Conservation (phyloP, 73 alveolate species). For the Effrenium voratum region DNA sequence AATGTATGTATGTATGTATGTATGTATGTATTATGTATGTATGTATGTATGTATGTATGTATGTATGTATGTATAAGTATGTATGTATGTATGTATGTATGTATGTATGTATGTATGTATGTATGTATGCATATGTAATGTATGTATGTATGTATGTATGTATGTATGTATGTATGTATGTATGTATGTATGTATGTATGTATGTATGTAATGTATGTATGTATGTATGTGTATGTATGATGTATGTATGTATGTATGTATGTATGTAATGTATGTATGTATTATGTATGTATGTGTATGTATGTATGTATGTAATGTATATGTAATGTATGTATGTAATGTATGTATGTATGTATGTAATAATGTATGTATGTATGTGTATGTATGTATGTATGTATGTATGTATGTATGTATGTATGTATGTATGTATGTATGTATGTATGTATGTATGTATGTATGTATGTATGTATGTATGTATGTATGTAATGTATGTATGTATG, state of each 20-base stretch:
- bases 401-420: no score
- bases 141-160: neutral
- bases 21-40: neutral
- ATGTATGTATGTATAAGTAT: neutral
- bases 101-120: neutral
- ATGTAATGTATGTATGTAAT: neutral
- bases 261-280: no score
- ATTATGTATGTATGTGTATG: neutral
- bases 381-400: no score
- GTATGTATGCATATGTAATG: no score
- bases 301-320: neutral
- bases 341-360: neutral
- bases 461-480: neutral
- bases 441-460: neutral
- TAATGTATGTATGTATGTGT: neutral
- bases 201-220: no score
- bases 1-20: neutral
- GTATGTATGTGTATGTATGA: no score
- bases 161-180: neutral
- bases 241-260: no score
- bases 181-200: neutral
- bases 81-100: neutral
- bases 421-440: no score
- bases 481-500: neutral
- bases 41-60: neutral